Conservation (phyloP, 2,329 filamentous ascomycete species). For the Pseudogymnoascus destructans region DNA sequence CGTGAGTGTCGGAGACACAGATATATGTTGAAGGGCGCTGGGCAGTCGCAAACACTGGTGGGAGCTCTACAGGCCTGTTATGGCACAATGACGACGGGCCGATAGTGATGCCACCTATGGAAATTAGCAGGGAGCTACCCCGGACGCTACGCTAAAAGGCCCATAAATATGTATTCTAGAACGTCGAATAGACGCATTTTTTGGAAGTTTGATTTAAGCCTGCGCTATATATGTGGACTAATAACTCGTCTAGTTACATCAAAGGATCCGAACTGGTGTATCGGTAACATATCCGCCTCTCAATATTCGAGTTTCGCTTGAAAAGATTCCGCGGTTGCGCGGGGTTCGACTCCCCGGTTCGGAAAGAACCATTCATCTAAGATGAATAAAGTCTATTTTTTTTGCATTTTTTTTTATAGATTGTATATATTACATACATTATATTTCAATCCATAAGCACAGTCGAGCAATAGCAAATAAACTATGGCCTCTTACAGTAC, state of each 20-base stretch:
- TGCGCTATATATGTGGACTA: background rate
- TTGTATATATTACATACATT: background rate
- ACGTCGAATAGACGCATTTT: background rate
- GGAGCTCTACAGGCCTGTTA: background rate
- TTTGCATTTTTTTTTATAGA: constrained; percentile 9
- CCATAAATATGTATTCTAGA: background rate
- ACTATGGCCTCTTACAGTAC: background rate
- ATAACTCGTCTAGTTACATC: background rate
- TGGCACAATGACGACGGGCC: constrained; percentile 6
- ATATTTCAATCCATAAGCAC: background rate
- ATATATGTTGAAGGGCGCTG: background rate
- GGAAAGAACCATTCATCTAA: constrained; percentile 13
- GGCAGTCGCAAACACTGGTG: background rate
- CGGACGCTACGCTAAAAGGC: background rate
- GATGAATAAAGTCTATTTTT: background rate
- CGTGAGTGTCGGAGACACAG: background rate
- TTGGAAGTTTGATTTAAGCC: background rate
- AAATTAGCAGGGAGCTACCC: background rate
- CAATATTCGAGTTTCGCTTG: too few relatives aligned
- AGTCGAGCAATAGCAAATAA: background rate
- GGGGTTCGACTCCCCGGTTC: constrained; percentile 6
- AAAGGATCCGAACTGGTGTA: constrained; percentile 13
- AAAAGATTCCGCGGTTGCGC: too few relatives aligned
- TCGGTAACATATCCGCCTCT: constrained; percentile 13
- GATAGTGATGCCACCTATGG: background rate